These are phyloP conservation scores for Sisymbrium irio DNA, from an alignment of 345 rosid genomes.

Conservation along the genomic window DNA sequence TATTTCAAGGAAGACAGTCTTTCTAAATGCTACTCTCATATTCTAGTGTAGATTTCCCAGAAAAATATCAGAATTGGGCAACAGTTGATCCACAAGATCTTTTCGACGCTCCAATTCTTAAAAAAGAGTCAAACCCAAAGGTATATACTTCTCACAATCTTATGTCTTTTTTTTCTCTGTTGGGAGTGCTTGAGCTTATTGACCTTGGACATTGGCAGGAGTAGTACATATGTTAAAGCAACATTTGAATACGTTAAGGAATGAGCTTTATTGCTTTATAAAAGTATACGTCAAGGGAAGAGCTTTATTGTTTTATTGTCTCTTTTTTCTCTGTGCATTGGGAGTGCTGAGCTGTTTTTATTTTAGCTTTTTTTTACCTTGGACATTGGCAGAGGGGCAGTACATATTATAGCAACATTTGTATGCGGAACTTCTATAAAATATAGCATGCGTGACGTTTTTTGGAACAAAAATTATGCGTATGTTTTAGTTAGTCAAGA, in stretches of 20 bases:
- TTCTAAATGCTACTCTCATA: constrained; percentile 25
- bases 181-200: no score
- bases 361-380: not conserved
- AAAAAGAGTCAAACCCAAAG: constrained; percentile 83
- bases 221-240: no score
- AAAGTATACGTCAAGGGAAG: no score
- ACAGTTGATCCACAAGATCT: constrained; percentile 71
- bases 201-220: no score
- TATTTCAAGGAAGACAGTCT: not conserved
- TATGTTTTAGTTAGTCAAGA: not conserved
- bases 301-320: no score
- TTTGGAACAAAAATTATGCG: not conserved
- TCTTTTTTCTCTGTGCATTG: not conserved
- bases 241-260: no score
- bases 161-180: not conserved
- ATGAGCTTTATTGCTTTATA: no score
- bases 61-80: constrained; percentile 72
- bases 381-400: not conserved
- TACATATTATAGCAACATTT: not conserved
- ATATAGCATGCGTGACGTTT: not conserved
- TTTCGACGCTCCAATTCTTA: constrained; percentile 64
- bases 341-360: not conserved
- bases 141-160: constrained; percentile 33
- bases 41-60: constrained; percentile 93
- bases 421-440: not conserved